Base-by-base conservation (phyloP, 371 early-diverging fungal species). In the Circinella minor region DNA sequence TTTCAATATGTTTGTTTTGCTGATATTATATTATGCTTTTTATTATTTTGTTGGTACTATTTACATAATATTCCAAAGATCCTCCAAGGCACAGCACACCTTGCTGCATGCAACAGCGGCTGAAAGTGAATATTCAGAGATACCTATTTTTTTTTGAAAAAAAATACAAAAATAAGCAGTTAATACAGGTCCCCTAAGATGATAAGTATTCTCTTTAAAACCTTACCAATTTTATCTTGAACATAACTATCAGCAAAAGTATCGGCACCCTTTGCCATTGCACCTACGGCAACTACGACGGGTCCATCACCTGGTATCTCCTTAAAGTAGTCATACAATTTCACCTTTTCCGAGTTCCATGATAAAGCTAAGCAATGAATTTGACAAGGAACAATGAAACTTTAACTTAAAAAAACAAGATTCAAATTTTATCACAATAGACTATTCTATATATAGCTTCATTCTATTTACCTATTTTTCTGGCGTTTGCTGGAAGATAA, bases 191-290 rank as follows among this genome's bases (percentile, higher is more conserved):
- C 11, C 43, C 1, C 3, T 43, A 43, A 47, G 3, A 15, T 11
- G 3, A 47, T 47, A 11, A 9, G 9, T 11, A 43, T 39, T 9
- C 48, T 43, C 9, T 47, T n/a, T 46, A 54, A 17, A 36, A 4
- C 11, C 65, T 72, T 75, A 75, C 83, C 84, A 67, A 99, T 95
- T 79, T 97, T 99, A 69, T 95, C 94, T 74, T 95, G 94, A 37
- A 90, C 91, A 71, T 92, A 94, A 37, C 83, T 76, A 77, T 98
- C 98, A 11, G 94, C 98, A 90, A 95, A 98, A 70, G 91, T 89
- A 74, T 98, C 98, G 63, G 85, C 84, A 15, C 99, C 99, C 73
- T 96, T 96, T 8, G 98, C 96, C 92, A 98, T 92, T 6, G 98
- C 98, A 17, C 99, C 98, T 27, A 99, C 92, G 51, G 95, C 93